phyloP scores from a whole-genome alignment of 2,329 filamentous ascomycete genomes.

The Diplodia corticola region DNA sequence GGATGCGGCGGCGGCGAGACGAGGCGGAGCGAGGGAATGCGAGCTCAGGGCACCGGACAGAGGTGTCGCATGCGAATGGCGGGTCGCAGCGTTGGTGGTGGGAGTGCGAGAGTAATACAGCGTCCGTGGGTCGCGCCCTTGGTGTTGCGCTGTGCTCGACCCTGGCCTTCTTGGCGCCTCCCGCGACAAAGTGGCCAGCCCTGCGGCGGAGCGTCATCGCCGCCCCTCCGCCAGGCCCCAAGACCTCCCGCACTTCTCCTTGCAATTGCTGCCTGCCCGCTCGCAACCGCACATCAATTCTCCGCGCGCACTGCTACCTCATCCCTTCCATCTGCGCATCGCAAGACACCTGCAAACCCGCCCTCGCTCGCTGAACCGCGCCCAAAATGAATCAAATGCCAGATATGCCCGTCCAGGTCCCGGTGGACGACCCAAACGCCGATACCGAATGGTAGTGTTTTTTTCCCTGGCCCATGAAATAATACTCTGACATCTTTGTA shows the following conservation, averaged over 20 bases:
- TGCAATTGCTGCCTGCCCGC: background rate
- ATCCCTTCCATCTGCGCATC: background rate
- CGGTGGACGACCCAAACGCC: conserved; percentile 85
- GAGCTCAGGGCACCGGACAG: background rate
- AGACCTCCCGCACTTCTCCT: background rate
- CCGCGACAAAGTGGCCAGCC: background rate
- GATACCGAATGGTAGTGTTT: conserved; percentile 88
- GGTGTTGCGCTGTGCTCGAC: conserved; percentile 15
- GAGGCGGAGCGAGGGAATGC: background rate
- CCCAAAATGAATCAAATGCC: conserved; percentile 41
- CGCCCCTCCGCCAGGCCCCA: conserved; percentile 19
- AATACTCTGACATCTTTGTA: conserved; percentile 41
- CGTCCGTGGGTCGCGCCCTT: conserved; percentile 13
- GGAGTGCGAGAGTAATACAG: background rate
- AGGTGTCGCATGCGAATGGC: conserved; percentile 1
- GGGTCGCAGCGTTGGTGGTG: background rate
- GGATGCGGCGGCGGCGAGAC: background rate
- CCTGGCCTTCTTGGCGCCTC: conserved; percentile 10
- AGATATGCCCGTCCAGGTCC: conserved; percentile 69
- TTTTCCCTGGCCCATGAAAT: background rate
- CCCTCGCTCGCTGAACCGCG: background rate
- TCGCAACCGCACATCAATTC: background rate
- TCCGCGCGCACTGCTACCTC: no score
- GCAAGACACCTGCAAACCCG: background rate
- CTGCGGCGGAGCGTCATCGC: conserved; percentile 19